These are phyloP conservation scores for Curvularia hawaiiensis DNA, from an alignment of 2,329 filamentous ascomycete species.

Conservation along the genomic window DNA sequence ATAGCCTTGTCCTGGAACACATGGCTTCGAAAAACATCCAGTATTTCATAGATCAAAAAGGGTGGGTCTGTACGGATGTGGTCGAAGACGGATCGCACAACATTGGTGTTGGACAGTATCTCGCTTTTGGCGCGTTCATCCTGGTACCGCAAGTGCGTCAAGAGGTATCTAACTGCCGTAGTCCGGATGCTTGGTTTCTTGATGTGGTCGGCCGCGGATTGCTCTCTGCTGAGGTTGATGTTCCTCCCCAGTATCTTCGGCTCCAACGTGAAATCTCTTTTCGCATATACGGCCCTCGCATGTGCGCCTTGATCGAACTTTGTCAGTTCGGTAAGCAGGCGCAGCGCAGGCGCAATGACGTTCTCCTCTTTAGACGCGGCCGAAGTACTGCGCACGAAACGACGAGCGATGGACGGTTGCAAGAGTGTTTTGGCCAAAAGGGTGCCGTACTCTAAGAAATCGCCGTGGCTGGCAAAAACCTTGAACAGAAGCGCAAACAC, in stretches of 20 bases:
- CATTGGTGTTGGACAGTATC: constrained; percentile 74
- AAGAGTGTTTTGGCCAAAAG: constrained; percentile 82
- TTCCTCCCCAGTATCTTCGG: constrained; percentile 77
- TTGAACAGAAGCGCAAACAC: constrained; percentile 82
- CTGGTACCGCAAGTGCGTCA: constrained; percentile 79
- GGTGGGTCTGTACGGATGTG: constrained; percentile 79
- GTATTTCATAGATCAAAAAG: constrained; percentile 73
- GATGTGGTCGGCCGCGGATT: constrained; percentile 63
- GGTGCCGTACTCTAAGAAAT: constrained; percentile 76
- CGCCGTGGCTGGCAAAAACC: constrained; percentile 73
- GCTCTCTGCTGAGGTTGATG: constrained; percentile 68
- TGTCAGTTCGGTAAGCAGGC: constrained; percentile 84
- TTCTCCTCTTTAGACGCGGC: constrained; percentile 83
- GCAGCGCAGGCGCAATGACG: constrained; percentile 85
- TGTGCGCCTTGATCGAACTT: constrained; percentile 83
- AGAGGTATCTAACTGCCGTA: constrained; percentile 79
- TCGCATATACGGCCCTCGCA: constrained; percentile 77
- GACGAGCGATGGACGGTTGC: constrained; percentile 78
- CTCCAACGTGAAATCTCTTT: constrained; percentile 75
- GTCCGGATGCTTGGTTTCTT: constrained; percentile 80
- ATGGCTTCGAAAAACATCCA: constrained; percentile 71
- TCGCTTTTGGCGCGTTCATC: constrained; percentile 79
- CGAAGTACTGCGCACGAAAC: constrained; percentile 78
- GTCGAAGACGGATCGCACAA: constrained; percentile 74
- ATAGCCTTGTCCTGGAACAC: constrained; percentile 78